Evolutionary conservation across 805 yeast genomes (phyloP), one percentile per base, ranked within the genome.

Genomic region (Barnettozyma siamensis): DNA sequence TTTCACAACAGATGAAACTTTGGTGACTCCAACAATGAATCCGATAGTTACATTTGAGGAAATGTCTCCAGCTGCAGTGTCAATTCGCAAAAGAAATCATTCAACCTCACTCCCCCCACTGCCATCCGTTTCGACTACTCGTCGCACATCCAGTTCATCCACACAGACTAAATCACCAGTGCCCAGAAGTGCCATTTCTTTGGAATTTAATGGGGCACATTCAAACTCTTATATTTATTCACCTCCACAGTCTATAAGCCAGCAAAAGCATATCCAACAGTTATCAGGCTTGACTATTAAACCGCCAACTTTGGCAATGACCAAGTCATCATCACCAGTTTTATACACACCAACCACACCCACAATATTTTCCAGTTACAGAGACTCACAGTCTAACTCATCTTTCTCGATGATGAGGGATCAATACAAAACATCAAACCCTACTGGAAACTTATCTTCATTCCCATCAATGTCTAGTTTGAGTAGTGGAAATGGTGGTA

Each of bases 101-200:
- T 49, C 59, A 6, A 53, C 55, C 19, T 55, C 62, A 28, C 33
- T 60, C 23, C 65, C 65, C 3, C 62, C 62, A n/a, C 45, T 60
- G 20, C 65, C 65, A 2, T 50, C 63, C 2, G 63, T 60, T 10
- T 57, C 63, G 9, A 60, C 65, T 2, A 38, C 55, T 11, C 53
- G 61, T 18, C 50, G 59, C 17, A 38, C 61, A 8, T 50, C 62
- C 7, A 46, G 38, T 21, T 46, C 62, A 2, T 51, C 58, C 2
- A 42, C 59, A 3, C 19, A 32, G 8, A 47, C 59, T 13, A 46
- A 48, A 20, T 52, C 60, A 1, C 58, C 59, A 3, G 37, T 46
- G 6, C 57, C 57, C 10, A 37, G 57, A 34, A 49, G 53, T 33
- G 53, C 59, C 4, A 43, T 51, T 3, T 49, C 60, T 2, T 33